Conservation (phyloP, 1,139 yeast species). For the Saccharomyces hybrid region DNA sequence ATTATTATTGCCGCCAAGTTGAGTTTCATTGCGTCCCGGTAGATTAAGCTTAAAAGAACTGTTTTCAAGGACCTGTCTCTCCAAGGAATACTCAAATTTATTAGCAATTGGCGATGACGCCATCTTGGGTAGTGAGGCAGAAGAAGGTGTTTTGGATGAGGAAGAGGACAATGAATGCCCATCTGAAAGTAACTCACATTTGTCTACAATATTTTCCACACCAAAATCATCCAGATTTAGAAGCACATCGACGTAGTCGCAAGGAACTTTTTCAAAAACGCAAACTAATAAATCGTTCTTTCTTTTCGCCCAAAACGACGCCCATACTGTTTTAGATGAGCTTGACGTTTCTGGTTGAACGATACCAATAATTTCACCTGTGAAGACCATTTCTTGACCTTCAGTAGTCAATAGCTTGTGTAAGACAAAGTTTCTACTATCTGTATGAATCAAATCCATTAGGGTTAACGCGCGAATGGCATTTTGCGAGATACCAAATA, state of each 20-base stretch:
- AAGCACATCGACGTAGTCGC: conserved; percentile 64
- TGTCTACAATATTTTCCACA: conserved; percentile 19
- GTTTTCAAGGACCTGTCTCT: neutral
- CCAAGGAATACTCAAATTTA: neutral
- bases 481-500: conserved; percentile 70
- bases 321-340: conserved; percentile 55
- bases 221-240: conserved; percentile 29
- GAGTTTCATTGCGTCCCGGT: neutral
- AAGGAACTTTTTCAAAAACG: conserved; percentile 81
- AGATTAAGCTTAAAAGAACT: neutral
- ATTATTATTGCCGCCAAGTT: neutral
- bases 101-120: neutral
- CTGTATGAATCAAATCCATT: conserved; percentile 70
- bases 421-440: conserved; percentile 58
- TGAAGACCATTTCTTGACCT: conserved; percentile 39
- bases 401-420: conserved; percentile 42
- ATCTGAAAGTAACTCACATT: conserved; percentile 14
- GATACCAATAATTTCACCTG: conserved; percentile 50
- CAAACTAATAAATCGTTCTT: conserved; percentile 65
- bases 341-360: conserved; percentile 35
- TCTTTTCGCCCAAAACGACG: conserved; percentile 81
- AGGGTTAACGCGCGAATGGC: conserved; percentile 57
- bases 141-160: neutral
- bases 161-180: neutral
- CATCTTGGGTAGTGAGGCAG: conserved; percentile 11